Percentiles rank a stretch among this genome's conserved stretches.
These are phyloP conservation scores for Metarhizium guizhouense DNA, from an alignment of 2,329 filamentous ascomycete species.

Conservation along the genomic window DNA sequence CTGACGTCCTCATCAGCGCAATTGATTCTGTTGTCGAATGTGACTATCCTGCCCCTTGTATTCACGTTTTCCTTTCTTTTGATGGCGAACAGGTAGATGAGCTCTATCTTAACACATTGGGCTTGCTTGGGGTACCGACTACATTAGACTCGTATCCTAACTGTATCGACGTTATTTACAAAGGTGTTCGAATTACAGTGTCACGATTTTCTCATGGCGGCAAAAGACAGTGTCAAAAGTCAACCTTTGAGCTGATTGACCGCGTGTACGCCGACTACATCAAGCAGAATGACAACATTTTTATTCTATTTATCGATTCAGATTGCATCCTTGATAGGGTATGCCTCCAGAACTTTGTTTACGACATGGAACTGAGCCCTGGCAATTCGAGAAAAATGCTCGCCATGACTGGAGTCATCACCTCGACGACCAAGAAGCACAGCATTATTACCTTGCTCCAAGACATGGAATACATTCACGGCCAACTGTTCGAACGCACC, in stretches of 20 bases:
- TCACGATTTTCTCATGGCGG: constrained; percentile 90
- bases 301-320: constrained; percentile 94
- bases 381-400: constrained; percentile 89
- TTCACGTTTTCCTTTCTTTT: constrained; percentile 92
- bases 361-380: constrained; percentile 95
- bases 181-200: constrained; percentile 74
- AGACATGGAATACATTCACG: constrained; percentile 97
- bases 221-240: constrained; percentile 89
- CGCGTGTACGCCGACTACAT: constrained; percentile 84
- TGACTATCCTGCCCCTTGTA: constrained; percentile 85
- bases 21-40: constrained; percentile 88
- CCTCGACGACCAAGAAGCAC: constrained; percentile 81
- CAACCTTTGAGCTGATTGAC: constrained; percentile 87
- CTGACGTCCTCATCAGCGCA: constrained; percentile 73
- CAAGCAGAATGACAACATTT: constrained; percentile 80
- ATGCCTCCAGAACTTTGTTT: constrained; percentile 95
- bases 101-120: constrained; percentile 77
- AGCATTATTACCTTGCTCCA: constrained; percentile 86
- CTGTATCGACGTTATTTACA: constrained; percentile 85
- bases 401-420: constrained; percentile 96
- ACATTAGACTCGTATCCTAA: constrained; percentile 71
- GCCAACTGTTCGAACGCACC: constrained; percentile 89
- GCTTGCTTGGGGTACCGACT: constrained; percentile 72
- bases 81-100: constrained; percentile 87
- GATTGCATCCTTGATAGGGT: constrained; percentile 89